These are phyloP conservation scores for Venturia nashicola DNA, from an alignment of 2,329 filamentous ascomycete genomes.

Conservation along the genomic window DNA sequence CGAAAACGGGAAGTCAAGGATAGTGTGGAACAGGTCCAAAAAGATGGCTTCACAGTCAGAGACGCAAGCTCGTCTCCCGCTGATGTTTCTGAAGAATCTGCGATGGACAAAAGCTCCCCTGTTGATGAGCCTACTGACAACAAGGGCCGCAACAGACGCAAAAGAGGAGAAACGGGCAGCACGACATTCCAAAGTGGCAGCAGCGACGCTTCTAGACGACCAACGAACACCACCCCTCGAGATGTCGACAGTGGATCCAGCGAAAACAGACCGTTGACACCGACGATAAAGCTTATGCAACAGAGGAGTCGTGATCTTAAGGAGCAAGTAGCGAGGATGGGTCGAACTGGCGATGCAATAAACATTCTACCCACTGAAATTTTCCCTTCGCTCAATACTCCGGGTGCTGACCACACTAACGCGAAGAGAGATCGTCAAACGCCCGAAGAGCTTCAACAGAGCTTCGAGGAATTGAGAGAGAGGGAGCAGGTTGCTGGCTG, in stretches of 20 bases:
- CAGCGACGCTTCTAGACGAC: not conserved
- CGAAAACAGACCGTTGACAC: not conserved
- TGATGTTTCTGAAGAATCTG: not conserved
- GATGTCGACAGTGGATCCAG: not conserved
- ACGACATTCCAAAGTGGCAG: not conserved
- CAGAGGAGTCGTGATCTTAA: not conserved
- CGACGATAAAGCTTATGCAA: not conserved
- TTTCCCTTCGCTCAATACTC: not conserved
- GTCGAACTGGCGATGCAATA: not conserved
- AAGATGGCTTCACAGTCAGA: not conserved
- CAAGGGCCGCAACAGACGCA: not conserved
- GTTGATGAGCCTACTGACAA: not conserved
- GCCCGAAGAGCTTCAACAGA: not conserved
- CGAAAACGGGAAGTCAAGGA: not conserved
- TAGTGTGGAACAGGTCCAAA: not conserved
- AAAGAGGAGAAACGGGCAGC: not conserved
- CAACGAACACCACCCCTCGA: not conserved
- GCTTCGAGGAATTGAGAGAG: no score
- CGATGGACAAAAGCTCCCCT: not conserved
- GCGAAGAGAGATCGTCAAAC: not conserved
- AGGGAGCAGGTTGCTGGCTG: no score
- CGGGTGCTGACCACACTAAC: not conserved
- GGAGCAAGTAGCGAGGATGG: not conserved
- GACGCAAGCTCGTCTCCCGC: not conserved
- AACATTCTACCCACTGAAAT: not conserved